Percentiles rank a stretch among this genome's conserved stretches.
Conservation (phyloP, 441 rosid genomes). For the Omphalea diandra region DNA sequence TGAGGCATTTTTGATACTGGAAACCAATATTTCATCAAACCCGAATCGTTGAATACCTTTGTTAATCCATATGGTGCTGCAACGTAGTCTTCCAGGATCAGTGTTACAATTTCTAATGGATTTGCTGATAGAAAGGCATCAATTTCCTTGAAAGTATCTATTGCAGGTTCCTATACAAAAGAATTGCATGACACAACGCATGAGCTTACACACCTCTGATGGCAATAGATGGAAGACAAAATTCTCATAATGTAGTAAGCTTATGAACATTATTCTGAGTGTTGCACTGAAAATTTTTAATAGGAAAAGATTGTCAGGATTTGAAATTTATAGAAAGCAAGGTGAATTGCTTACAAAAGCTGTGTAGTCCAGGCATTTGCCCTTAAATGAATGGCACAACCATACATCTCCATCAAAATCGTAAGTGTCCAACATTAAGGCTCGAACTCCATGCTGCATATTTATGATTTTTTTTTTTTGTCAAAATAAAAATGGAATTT, state of each 20-base stretch:
- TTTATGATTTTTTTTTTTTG: not conserved
- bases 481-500: not conserved
- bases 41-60: conserved; percentile 60
- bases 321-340: not conserved
- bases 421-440: conserved; percentile 76
- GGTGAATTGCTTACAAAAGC: conserved; percentile 54
- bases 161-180: conserved; percentile 52
- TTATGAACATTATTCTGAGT: no score
- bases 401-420: conserved; percentile 79
- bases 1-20: conserved; percentile 65
- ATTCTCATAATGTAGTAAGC: not conserved
- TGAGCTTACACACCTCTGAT: no score
- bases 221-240: no score
- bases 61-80: conserved; percentile 55
- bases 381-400: conserved; percentile 76
- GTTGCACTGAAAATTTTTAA: no score
- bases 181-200: no score
- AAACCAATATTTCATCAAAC: conserved; percentile 79
- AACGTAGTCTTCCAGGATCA: conserved; percentile 83
- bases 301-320: no score
- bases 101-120: conserved; percentile 63
- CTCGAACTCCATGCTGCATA: conserved; percentile 78
- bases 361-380: conserved; percentile 59
- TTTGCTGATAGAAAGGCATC: conserved; percentile 59
- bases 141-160: conserved; percentile 59